phyloP scores from a whole-genome alignment of 306 rosid genomes.

The Pyrus pyrifolia region DNA sequence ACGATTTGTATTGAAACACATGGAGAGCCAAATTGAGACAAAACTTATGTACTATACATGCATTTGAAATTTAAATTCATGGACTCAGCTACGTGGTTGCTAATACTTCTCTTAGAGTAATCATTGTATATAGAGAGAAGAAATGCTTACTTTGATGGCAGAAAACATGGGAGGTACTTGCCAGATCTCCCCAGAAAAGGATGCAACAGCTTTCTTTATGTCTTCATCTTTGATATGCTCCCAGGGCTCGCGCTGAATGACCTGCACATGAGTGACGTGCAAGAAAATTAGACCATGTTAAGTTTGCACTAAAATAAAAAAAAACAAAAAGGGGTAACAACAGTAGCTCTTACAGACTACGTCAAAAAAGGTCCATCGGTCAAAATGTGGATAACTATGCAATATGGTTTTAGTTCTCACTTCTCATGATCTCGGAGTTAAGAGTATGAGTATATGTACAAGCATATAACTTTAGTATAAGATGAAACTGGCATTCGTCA shows the following conservation, averaged over 20 bases:
- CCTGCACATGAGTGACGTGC: slow-evolving; percentile 40
- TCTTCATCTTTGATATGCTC: slow-evolving; percentile 93
- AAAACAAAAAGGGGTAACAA: background rate
- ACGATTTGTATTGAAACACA: background rate
- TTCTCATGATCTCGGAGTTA: background rate
- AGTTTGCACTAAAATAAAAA: background rate
- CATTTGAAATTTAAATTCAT: background rate
- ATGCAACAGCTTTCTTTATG: slow-evolving; percentile 57
- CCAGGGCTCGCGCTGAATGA: slow-evolving; percentile 98
- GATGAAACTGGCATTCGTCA: background rate
- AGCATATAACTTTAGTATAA: background rate
- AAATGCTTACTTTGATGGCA: slow-evolving; percentile 79
- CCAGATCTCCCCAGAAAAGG: slow-evolving; percentile 94
- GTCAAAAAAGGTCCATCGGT: background rate
- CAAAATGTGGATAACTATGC: background rate
- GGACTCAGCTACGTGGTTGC: background rate
- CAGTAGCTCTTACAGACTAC: background rate
- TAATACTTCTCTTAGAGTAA: background rate
- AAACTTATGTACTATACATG: no score
- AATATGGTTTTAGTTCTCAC: background rate
- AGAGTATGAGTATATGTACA: background rate
- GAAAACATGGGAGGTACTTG: slow-evolving; percentile 99
- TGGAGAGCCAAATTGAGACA: no score
- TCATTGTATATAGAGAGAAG: background rate
- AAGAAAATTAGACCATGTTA: slow-evolving; percentile 11